These are phyloP conservation scores for Singerocomus rubriflavus DNA, from an alignment of 1,284 basidiomycete genomes.

Conservation along the genomic window DNA sequence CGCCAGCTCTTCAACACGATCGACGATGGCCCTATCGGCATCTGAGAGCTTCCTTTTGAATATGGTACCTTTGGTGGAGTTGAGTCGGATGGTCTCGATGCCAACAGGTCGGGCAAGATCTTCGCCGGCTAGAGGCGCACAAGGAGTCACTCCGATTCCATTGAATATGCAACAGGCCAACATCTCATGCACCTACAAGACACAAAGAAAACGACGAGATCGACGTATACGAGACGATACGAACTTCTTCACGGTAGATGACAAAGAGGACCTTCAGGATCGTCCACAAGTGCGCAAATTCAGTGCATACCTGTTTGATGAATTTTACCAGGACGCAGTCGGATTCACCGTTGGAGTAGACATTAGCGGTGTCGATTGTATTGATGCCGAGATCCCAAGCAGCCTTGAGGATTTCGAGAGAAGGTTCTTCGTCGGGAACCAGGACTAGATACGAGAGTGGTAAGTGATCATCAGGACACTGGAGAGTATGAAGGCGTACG, in stretches of 20 bases:
- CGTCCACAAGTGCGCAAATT: no score
- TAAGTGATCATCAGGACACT: no score
- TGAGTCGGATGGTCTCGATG: constrained; percentile 24
- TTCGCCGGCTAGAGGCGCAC: constrained; percentile 39
- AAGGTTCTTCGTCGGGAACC: constrained; percentile 46
- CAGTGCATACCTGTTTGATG: constrained; percentile 44
- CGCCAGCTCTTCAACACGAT: constrained; percentile 41
- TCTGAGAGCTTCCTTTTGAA: constrained; percentile 30
- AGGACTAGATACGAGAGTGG: constrained; percentile 30
- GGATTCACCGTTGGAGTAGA: constrained; percentile 51
- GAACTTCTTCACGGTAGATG: constrained; percentile 42
- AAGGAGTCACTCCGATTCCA: constrained; percentile 46
- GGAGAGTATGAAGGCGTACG: no score
- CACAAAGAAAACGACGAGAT: no score
- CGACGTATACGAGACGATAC: not conserved
- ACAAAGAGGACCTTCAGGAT: no score
- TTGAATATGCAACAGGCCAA: constrained; percentile 44
- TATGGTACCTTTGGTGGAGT: constrained; percentile 24
- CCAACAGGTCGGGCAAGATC: constrained; percentile 39
- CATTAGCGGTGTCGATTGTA: constrained; percentile 56
- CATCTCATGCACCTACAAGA: constrained; percentile 44
- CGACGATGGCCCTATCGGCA: constrained; percentile 37
- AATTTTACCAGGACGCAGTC: constrained; percentile 50
- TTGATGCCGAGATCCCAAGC: constrained; percentile 47
- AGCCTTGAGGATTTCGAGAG: constrained; percentile 41